Evolutionary conservation across 2,329 filamentous ascomycete genomes (phyloP), one percentile per base, ranked within the genome.

Genomic region (Penicillium sp.): DNA sequence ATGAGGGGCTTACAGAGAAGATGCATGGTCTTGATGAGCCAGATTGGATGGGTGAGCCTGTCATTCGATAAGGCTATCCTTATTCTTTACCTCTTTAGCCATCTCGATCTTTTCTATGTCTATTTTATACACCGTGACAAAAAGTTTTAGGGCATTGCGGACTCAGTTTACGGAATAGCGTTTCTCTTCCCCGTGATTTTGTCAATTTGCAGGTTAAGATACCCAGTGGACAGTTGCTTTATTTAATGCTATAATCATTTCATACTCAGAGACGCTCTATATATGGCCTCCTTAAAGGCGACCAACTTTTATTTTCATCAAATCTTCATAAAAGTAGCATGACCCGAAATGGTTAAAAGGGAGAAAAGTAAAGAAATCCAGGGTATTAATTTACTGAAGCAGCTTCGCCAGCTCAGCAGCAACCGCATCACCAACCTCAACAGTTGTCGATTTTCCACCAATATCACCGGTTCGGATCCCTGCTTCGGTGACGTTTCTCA

Each of bases 381-480:
- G 40, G 40, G 9, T 24, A 53, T 47, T 30, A 23, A 16, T 48
- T 24, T 53, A 64, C 61, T 70, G 72, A 73, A 94, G 79, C 51
- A 91, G 75, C 72, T 83, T 84, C 71, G 83, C 80, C 58, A 96
- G 77, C 79, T 96, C 87, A 48, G 81, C 82, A 1, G 86, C 86
- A 61, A 97, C 81, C 14, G 89, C 90, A 74, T 97, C 89, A 59
- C 91, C 91, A n/a, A 90, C 88, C 67, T 94, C 85, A 46, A 74
- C 78, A 5, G 93, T 97, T 61, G 80, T 84, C 11, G 86, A 80
- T 54, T 74, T 83, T 57, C 94, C 93, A 48, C 90, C 91, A 64
- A 97, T 89, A 71, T 97, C 93, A 71, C 83, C 87, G 16, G 93
- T 97, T 61, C 85, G 81, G 48, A 92, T 74, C 35, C 90, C 90